Base-by-base conservation (phyloP, 345 rosid species). In the Ceriops zippeliana region DNA sequence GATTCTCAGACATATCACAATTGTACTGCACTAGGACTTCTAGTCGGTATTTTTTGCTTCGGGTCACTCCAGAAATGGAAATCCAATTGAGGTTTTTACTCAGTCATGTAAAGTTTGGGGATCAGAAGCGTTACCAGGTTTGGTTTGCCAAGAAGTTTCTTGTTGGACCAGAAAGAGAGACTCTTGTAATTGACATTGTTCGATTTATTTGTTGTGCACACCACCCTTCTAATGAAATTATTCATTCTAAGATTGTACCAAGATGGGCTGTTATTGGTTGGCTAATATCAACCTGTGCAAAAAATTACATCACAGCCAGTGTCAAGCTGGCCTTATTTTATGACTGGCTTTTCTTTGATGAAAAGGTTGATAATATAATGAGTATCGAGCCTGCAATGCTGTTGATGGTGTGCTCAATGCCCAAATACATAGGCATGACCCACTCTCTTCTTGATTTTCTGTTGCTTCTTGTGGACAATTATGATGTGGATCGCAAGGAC, bases 251-350 rank as follows among this genome's bases (percentile, higher is more conserved):
- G 54, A 61, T 85, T 62, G 81, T 87, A 81, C 93, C 98, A 6
- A 86, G 97, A 62, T 93, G 98, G 97, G 93, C 95, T 61, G 79
- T 86, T 46, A 62, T 89, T 52, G 98, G 97, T 63, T 93, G 96
- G 97, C 75, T 89, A 13, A 72, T 91, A 24, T 84, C 76, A 49
- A 75, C 67, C 26, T 86, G 86, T 54, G 83, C 76, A 69, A 86
- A 83, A 70, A 89, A 68, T 32, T 78, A 87, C 69, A 73, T 79
- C 35, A 87, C 82, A 78, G 79, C 80, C 58, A 83, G 82, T 74
- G 80, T 67, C 15, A 93, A 79, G 90, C 76, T 93, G 47, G 95
- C 96, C 61, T 58, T 93, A 73, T 83, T 90, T 73, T 87, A 83
- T 58, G 97, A 91, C 63, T 89, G 97, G 97, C 90, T 91, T 61